Percentiles rank a stretch among this genome's conserved stretches.
Conservation (phyloP, 345 rosid genomes). For the Sonneratia caseolaris region DNA sequence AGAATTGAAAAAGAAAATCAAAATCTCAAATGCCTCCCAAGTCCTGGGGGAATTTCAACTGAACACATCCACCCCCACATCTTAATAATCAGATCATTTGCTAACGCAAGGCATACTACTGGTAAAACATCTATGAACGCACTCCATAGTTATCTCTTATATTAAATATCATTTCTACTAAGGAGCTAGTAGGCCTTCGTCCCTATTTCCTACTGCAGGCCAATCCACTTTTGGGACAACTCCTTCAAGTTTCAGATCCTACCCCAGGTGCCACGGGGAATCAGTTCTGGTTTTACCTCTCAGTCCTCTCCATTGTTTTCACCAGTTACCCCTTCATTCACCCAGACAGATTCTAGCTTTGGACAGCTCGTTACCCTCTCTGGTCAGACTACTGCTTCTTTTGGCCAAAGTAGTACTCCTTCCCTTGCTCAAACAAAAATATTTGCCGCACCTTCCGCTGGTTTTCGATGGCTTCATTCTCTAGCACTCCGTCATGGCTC, state of each 20-base stretch:
- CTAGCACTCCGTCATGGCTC: constrained; percentile 36
- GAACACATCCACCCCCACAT: no score
- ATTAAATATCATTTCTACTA: no score
- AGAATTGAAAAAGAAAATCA: no score
- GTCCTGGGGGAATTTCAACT: no score
- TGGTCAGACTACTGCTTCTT: constrained; percentile 19
- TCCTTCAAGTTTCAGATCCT: constrained; percentile 43
- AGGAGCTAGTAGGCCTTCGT: constrained; percentile 29
- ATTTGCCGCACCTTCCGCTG: constrained; percentile 47
- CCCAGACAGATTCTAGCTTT: constrained; percentile 55
- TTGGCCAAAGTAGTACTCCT: constrained; percentile 10
- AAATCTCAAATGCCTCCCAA: no score
- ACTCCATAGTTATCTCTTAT: constrained; percentile 43
- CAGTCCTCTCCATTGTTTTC: constrained; percentile 54
- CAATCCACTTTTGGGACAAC: constrained; percentile 49
- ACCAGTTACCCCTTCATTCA: constrained; percentile 32
- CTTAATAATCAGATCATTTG: no score
- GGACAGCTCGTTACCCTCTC: constrained; percentile 41
- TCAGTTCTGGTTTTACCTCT: constrained; percentile 36
- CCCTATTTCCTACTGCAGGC: constrained; percentile 39
- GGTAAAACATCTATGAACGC: constrained; percentile 16
- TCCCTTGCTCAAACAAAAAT: constrained; percentile 18
- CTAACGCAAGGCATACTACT: no score
- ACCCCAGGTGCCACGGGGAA: constrained; percentile 33
- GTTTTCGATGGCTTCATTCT: constrained; percentile 29